Percentiles rank a stretch among this genome's conserved stretches.
phyloP scores from a whole-genome alignment of 202 grass and related monocot species.

The Eragrostis tef region DNA sequence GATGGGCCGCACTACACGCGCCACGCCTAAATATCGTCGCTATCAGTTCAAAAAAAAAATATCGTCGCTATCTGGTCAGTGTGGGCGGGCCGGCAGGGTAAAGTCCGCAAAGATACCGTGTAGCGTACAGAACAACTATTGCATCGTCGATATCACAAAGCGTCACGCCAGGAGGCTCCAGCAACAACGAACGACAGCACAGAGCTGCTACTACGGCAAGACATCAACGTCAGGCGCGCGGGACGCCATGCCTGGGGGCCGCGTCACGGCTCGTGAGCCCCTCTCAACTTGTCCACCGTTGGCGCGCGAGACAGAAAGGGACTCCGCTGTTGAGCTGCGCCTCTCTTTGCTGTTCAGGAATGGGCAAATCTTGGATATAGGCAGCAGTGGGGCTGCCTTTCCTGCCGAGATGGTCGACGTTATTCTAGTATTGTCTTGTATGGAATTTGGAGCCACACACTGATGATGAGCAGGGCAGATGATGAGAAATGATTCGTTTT shows the following conservation, averaged over 20 bases:
- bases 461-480: too few species aligned
- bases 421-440: neutral
- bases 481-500: neutral
- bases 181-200: neutral
- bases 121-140: neutral
- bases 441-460: neutral
- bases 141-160: neutral
- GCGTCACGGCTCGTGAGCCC: neutral
- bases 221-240: too few species aligned
- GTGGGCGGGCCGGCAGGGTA: too few species aligned
- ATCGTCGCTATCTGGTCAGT: too few species aligned
- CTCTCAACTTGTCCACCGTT: neutral
- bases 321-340: neutral
- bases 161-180: neutral
- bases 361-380: neutral
- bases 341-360: neutral
- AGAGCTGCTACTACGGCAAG: neutral
- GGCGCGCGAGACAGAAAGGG: neutral
- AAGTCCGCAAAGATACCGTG: too few species aligned
- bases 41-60: too few species aligned
- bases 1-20: too few species aligned
- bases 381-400: neutral
- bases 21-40: too few species aligned
- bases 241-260: slow-evolving; percentile 1
- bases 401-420: neutral